These are phyloP conservation scores for Lodderomyces jiufengensis DNA, from an alignment of 1,139 yeast genomes.

Conservation along the genomic window DNA sequence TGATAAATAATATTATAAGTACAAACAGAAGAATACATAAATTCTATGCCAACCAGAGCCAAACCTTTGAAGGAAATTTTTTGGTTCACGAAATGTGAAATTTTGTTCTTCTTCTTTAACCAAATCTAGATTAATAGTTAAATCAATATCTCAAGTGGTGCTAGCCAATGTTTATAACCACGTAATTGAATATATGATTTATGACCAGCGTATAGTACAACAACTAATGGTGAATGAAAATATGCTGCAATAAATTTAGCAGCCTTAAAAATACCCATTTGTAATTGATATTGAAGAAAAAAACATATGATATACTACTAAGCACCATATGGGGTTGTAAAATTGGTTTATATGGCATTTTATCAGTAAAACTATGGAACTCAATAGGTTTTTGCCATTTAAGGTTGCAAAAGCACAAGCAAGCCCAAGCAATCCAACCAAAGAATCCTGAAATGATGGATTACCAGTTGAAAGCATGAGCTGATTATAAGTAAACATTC, in stretches of 20 bases:
- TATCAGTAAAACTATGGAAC: constrained; percentile 36
- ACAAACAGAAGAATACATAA: no score
- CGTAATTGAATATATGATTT: constrained; percentile 26
- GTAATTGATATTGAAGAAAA: constrained; percentile 46
- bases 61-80: constrained; percentile 29
- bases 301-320: constrained; percentile 46
- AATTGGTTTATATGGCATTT: constrained; percentile 47
- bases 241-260: constrained; percentile 60
- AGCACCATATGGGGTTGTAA: constrained; percentile 51
- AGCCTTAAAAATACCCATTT: constrained; percentile 52
- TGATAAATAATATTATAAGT: no score
- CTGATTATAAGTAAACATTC: constrained; percentile 52
- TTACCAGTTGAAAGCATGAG: constrained; percentile 60
- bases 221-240: constrained; percentile 54
- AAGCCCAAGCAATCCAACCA: constrained; percentile 69
- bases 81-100: constrained; percentile 26
- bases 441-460: constrained; percentile 69
- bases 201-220: constrained; percentile 45
- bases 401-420: constrained; percentile 39
- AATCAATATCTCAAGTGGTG: constrained; percentile 42
- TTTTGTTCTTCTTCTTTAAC: constrained; percentile 36
- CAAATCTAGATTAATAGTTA: constrained; percentile 43
- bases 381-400: constrained; percentile 54
- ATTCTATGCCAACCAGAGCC: constrained; percentile 37
- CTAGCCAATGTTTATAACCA: constrained; percentile 31